Evolutionary conservation across 202 grass and related monocot species (phyloP).

Genomic region (Carex arenaria): DNA sequence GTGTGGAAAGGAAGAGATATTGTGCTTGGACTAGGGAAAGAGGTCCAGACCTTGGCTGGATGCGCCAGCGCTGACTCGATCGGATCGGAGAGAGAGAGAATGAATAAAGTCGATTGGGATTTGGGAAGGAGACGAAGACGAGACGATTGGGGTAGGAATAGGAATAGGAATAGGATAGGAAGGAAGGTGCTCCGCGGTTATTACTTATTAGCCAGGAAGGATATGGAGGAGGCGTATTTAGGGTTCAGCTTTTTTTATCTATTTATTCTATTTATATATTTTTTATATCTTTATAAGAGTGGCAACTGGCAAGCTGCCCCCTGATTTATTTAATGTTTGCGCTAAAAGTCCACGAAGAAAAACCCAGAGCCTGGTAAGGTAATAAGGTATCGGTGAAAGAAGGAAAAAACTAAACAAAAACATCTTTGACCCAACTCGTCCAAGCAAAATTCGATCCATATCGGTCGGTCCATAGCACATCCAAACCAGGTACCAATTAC

Average conservation of each 20-base stretch:
- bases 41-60: not conserved
- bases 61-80: constrained; percentile 7
- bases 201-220: too few relatives aligned
- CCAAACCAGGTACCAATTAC: not conserved
- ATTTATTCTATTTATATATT: not conserved
- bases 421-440: not conserved
- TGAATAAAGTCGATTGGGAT: not conserved
- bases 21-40: not conserved
- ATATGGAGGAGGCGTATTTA: constrained; percentile 21
- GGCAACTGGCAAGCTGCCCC: not conserved
- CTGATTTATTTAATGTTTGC: not conserved
- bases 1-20: not conserved
- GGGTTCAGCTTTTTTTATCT: constrained; percentile 1
- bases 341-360: not conserved
- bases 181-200: constrained; percentile 11
- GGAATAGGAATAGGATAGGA: not conserved
- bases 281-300: not conserved
- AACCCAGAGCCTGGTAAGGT: not conserved
- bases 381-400: not conserved
- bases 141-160: not conserved
- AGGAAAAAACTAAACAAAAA: not conserved
- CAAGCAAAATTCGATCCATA: not conserved
- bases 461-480: not conserved
- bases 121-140: not conserved
- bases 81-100: not conserved